These are phyloP conservation scores for Magnaporthiopsis poae DNA, from an alignment of 2,329 filamentous ascomycete species.

Conservation along the genomic window DNA sequence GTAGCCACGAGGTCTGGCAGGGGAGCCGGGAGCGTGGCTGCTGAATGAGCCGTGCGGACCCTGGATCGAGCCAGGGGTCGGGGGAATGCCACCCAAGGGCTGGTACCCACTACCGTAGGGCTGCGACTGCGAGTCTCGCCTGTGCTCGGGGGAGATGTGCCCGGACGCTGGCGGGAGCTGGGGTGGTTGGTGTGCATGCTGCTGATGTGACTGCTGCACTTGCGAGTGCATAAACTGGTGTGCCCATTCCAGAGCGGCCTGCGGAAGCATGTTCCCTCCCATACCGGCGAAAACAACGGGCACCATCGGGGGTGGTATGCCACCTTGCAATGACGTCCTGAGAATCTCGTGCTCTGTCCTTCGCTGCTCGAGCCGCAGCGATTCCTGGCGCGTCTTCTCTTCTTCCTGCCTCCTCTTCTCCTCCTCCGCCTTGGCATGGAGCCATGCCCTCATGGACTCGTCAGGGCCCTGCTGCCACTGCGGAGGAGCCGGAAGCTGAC, in stretches of 20 bases:
- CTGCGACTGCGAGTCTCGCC: constrained; percentile 40
- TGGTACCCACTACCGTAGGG: constrained; percentile 33
- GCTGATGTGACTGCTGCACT: constrained; percentile 40
- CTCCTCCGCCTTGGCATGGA: constrained; percentile 62
- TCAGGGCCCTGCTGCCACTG: constrained; percentile 60
- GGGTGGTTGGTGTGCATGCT: constrained; percentile 37
- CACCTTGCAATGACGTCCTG: constrained; percentile 55
- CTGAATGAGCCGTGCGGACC: constrained; percentile 31
- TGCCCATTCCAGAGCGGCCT: constrained; percentile 55
- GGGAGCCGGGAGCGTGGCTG: constrained; percentile 36
- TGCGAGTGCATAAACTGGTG: constrained; percentile 54
- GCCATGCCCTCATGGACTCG: constrained; percentile 63
- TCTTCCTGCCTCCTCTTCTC: constrained; percentile 66
- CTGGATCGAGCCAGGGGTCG: constrained; percentile 32
- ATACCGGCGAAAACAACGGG: constrained; percentile 67
- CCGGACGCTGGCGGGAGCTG: constrained; percentile 33
- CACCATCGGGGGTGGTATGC: constrained; percentile 64
- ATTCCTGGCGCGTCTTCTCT: constrained; percentile 57
- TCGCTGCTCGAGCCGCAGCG: constrained; percentile 59
- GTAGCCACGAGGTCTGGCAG: constrained; percentile 39
- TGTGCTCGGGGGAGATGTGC: constrained; percentile 43
- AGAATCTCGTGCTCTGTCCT: constrained; percentile 66
- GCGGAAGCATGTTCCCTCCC: constrained; percentile 51
- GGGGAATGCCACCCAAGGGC: constrained; percentile 29
- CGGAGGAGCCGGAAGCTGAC: constrained; percentile 52